Evolutionary conservation across 768 basidiomycete species (phyloP), one percentile per base, ranked within the genome.

Genomic region (Rubroboletus satanas): DNA sequence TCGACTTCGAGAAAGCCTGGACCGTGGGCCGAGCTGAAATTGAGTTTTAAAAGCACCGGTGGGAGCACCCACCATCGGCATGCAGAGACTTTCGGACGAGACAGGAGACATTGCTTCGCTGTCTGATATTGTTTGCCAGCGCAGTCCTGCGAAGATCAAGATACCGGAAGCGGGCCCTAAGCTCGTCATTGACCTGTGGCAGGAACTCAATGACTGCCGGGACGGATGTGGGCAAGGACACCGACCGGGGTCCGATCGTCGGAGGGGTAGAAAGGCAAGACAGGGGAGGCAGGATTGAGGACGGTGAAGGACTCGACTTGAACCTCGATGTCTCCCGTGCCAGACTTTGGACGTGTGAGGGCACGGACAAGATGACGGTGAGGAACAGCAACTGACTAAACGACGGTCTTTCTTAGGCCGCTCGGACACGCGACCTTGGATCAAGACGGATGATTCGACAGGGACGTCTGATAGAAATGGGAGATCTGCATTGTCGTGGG

Each of bases 1-100:
- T 98, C 95, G 32, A 98, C 90, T 69, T 97, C 95, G 51, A 84
- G 77, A 71, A 98, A 98, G 64, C 82, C 95, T 97, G 52, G 62
- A 51, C 63, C 9, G 35, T 36, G 51, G 17, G 28, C 14, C 28
- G 47, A 37, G 43, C 3, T 66, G 26, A 51, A 49, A 49, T 47
- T 47, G 50, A 35, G 49, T 23, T 51, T 32, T 54, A 47, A 46
- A 55, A 52, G 51, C 51, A 59, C 21, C 0, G 39, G 41, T 39
- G 36, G 45, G 28, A 26, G 59, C 43, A 69, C 77, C 45, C 62
- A 89, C 94, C 89, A 67, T 84, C 76, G 51, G 87, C 78, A 65
- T 91, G 81, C 33, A 98, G 80, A 39, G 83, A 74, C 55, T 82
- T 79, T 49, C 94, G 83, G 41, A 91, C 79, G 56, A 87, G 75